These are phyloP conservation scores for Trichophaea hybrida DNA, from an alignment of 2,329 filamentous ascomycete genomes.

Conservation along the genomic window DNA sequence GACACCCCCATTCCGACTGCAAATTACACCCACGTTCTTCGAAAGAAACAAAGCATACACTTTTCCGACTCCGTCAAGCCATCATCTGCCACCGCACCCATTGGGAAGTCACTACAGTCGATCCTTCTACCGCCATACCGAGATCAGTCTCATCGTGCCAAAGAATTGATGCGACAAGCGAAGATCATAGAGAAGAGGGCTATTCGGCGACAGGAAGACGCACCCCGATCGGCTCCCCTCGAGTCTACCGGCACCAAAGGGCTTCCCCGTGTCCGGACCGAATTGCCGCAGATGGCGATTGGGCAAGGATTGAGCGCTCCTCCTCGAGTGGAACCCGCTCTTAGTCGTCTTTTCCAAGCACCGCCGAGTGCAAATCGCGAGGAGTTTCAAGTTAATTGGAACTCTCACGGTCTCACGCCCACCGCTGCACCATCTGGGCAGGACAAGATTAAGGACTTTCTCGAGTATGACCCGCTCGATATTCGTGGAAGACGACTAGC, in stretches of 20 bases:
- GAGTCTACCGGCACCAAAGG: neutral
- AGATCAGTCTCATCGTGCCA: neutral
- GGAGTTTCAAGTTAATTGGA: slow-evolving; percentile 22
- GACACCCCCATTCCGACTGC: neutral
- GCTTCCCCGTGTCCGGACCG: neutral
- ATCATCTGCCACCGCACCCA: slow-evolving; percentile 5
- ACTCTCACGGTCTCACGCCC: slow-evolving; percentile 9
- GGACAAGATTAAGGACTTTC: slow-evolving; percentile 6
- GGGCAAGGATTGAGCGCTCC: neutral
- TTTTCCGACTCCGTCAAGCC: neutral
- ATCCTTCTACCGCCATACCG: neutral
- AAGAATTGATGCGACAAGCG: neutral
- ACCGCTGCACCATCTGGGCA: slow-evolving; percentile 8
- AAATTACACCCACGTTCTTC: neutral
- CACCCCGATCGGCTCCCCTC: neutral
- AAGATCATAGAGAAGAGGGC: neutral
- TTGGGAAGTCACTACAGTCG: neutral
- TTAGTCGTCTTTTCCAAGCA: neutral
- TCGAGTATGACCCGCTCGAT: slow-evolving; percentile 17
- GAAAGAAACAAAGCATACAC: slow-evolving; percentile 1
- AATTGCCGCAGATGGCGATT: neutral
- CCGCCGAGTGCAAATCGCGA: slow-evolving; percentile 10
- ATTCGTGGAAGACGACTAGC: neutral
- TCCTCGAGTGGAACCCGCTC: neutral
- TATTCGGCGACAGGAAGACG: neutral